These are phyloP conservation scores for Sodiomyces alkalinus DNA, from an alignment of 2,329 filamentous ascomycete species.

Conservation along the genomic window DNA sequence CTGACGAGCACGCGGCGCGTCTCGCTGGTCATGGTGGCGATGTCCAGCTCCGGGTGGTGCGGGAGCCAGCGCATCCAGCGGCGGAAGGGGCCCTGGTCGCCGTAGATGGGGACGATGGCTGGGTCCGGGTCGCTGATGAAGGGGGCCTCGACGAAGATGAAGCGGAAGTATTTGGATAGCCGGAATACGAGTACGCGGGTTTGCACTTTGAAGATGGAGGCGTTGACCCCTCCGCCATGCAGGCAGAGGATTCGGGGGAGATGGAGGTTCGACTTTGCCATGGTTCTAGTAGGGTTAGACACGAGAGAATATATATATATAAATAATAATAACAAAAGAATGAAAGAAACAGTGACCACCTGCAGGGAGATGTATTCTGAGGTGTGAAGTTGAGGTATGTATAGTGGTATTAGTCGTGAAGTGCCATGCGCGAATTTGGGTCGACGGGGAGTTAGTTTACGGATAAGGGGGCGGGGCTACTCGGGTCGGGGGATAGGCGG, in stretches of 20 bases:
- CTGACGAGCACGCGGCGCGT: constrained; percentile 22
- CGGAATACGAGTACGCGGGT: constrained; percentile 35
- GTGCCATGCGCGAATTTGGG: too few relatives aligned
- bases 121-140: constrained; percentile 46
- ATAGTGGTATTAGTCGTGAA: too few relatives aligned
- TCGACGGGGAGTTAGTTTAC: too few relatives aligned
- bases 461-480: too few relatives aligned
- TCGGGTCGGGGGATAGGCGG: too few relatives aligned
- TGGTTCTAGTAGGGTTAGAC: constrained; percentile 1
- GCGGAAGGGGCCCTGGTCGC: constrained; percentile 48
- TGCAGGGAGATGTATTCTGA: too few relatives aligned
- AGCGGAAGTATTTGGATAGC: constrained; percentile 45
- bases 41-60: constrained; percentile 37
- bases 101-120: constrained; percentile 50
- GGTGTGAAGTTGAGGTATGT: too few relatives aligned
- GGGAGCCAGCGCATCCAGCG: constrained; percentile 47
- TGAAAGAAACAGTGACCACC: too few relatives aligned
- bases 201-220: constrained; percentile 52
- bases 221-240: constrained; percentile 66
- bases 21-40: constrained; percentile 21
- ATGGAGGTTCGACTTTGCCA: constrained; percentile 6
- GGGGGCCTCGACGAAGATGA: constrained; percentile 59
- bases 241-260: constrained; percentile 61
- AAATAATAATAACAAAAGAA: too few relatives aligned
- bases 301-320: too few relatives aligned